A percentile compares a stretch with the other conserved stretches of the same genome.
These are phyloP conservation scores for Tagetes erecta DNA, from an alignment of 129 eudicot genomes.

Conservation along the genomic window DNA sequence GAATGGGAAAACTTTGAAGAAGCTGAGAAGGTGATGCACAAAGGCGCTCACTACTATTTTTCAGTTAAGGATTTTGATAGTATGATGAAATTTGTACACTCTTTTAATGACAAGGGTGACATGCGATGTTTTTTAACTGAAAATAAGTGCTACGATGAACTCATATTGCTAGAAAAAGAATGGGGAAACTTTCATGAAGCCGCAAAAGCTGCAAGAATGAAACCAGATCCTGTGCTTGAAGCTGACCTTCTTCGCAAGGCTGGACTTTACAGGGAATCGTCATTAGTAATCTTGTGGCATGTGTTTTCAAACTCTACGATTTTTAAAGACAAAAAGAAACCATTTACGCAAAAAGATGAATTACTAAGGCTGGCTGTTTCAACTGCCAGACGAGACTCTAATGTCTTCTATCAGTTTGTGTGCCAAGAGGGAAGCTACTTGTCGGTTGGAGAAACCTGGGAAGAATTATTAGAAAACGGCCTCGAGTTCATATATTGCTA, in stretches of 20 bases:
- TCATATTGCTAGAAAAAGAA: conserved; percentile 50
- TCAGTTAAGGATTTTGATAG: conserved; percentile 32
- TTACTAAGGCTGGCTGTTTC: conserved; percentile 40
- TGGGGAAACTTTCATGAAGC: conserved; percentile 61
- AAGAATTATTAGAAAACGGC: conserved; percentile 21
- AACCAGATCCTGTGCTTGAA: conserved; percentile 47
- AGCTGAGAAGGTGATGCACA: background rate
- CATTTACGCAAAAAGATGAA: conserved; percentile 37
- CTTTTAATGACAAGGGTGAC: conserved; percentile 40
- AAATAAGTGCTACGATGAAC: conserved; percentile 45
- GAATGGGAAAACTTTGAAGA: background rate
- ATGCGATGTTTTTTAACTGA: conserved; percentile 36
- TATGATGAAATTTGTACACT: conserved; percentile 54
- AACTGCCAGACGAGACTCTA: conserved; percentile 35
- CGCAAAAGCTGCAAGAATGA: conserved; percentile 41
- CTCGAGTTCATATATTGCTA: conserved; percentile 29
- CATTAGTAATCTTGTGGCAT: conserved; percentile 42
- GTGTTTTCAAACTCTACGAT: conserved; percentile 34
- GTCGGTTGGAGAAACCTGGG: conserved; percentile 17
- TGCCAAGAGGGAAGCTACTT: conserved; percentile 36
- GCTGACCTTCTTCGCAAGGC: conserved; percentile 50
- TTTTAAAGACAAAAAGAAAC: conserved; percentile 24
- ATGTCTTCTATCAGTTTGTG: conserved; percentile 35
- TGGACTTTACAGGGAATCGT: conserved; percentile 42
- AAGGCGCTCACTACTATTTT: background rate